A percentile compares a stretch with the other conserved stretches of the same genome.
Conservation (phyloP, 768 basidiomycete species). For the Amanita jacksonii region DNA sequence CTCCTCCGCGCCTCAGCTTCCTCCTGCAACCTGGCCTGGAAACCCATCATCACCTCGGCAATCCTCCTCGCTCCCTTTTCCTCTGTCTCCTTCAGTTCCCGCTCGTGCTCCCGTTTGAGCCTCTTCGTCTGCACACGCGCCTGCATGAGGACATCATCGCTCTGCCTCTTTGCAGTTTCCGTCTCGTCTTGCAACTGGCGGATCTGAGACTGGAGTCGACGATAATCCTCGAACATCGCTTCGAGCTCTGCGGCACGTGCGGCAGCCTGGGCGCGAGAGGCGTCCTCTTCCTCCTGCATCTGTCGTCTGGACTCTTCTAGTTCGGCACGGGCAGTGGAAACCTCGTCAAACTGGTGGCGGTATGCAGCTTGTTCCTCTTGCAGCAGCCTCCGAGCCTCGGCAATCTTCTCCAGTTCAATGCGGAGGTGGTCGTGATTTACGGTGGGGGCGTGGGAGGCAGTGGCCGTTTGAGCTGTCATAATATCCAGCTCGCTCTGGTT, state of each 20-base stretch:
- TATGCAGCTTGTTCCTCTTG: constrained; percentile 1
- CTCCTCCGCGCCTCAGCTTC: constrained; percentile 3
- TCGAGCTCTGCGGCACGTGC: not conserved
- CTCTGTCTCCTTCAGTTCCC: not conserved
- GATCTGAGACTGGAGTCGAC: constrained; percentile 1
- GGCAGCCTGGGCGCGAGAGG: not conserved
- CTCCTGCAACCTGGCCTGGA: not conserved
- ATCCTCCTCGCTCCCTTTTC: not conserved
- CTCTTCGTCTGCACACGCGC: not conserved
- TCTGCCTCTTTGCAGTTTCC: not conserved
- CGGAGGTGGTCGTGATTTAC: not conserved
- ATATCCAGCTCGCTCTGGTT: constrained; percentile 8
- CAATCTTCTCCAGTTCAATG: constrained; percentile 5
- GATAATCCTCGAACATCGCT: not conserved
- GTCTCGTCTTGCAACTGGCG: constrained; percentile 2
- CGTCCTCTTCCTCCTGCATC: constrained; percentile 1
- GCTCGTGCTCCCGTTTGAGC: constrained; percentile 1
- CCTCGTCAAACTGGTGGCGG: constrained; percentile 1
- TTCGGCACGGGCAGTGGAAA: constrained; percentile 1
- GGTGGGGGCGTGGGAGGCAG: too few relatives aligned
- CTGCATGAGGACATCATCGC: constrained; percentile 1
- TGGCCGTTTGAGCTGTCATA: not conserved
- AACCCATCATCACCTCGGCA: not conserved
- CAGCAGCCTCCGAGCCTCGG: not conserved
- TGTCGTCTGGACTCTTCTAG: not conserved